A percentile compares a stretch with the other conserved stretches of the same genome.
Evolutionary conservation across 768 basidiomycete species (phyloP).

Genomic region (Tulasnella sp.): DNA sequence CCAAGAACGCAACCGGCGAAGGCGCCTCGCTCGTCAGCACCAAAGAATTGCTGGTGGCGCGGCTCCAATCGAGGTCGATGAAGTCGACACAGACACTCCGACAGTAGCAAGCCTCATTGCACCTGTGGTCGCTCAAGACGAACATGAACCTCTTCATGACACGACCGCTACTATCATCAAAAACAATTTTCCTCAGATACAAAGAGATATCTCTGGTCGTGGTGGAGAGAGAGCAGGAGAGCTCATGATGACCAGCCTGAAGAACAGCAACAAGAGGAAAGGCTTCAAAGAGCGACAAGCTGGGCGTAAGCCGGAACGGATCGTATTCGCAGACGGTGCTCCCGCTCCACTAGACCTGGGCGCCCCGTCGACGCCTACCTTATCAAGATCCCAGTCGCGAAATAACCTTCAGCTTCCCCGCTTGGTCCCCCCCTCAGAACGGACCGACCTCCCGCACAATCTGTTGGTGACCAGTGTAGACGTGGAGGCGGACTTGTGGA

Average conservation of each 20-base stretch:
- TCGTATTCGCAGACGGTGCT: not conserved
- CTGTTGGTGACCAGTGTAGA: conserved; percentile 22
- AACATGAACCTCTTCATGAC: no score
- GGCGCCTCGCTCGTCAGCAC: not conserved
- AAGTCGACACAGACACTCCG: not conserved
- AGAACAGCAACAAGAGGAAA: conserved; percentile 14
- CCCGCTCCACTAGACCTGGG: not conserved
- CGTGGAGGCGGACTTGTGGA: conserved; percentile 21
- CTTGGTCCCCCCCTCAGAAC: conserved; percentile 14
- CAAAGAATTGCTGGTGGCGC: not conserved
- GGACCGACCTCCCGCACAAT: conserved; percentile 12
- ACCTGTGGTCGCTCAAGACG: no score
- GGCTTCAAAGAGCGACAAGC: conserved; percentile 4
- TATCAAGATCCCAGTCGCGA: not conserved
- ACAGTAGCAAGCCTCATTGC: no score
- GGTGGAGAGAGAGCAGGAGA: not conserved
- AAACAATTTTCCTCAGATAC: no score
- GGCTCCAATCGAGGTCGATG: not conserved
- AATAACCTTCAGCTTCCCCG: not conserved
- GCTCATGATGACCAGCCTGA: conserved; percentile 3
- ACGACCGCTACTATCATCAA: no score
- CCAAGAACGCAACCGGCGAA: conserved; percentile 1
- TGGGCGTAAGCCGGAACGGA: not conserved
- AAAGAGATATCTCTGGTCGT: no score
- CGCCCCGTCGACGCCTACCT: not conserved